Evolutionary conservation across 78 protist species (phyloP).

Genomic region (Dictyostelium citrinum): DNA sequence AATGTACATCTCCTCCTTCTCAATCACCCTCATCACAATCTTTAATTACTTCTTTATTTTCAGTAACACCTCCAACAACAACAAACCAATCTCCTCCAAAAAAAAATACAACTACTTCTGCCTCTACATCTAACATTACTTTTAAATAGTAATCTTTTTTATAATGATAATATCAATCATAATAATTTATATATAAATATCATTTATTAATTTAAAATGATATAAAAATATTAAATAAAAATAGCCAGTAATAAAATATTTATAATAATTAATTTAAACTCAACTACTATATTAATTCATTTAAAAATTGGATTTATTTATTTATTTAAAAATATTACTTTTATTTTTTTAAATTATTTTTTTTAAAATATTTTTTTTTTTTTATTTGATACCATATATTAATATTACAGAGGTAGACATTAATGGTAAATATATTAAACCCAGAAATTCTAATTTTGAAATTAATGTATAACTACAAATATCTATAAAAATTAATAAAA

Average conservation of each 20-base stretch:
- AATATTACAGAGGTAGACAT: not conserved
- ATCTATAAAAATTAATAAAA: not conserved
- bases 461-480: not conserved
- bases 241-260: not conserved
- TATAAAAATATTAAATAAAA: not conserved
- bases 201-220: not conserved
- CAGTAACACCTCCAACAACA: not conserved
- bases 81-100: not conserved
- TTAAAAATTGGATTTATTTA: not conserved
- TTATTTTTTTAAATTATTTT: no score
- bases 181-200: not conserved
- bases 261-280: not conserved
- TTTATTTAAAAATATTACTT: not conserved
- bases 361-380: not conserved
- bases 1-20: not conserved
- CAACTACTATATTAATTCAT: not conserved
- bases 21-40: conserved; percentile 31
- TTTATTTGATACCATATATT: not conserved
- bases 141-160: not conserved
- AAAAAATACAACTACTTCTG: not conserved
- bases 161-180: no score
- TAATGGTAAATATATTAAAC: no score
- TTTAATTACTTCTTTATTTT: conserved; percentile 10
- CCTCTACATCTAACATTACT: not conserved
- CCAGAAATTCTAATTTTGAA: not conserved